Evolutionary conservation across 129 eudicot species (phyloP), one percentile per base, ranked within the genome.

Genomic region (Artemisia annua): DNA sequence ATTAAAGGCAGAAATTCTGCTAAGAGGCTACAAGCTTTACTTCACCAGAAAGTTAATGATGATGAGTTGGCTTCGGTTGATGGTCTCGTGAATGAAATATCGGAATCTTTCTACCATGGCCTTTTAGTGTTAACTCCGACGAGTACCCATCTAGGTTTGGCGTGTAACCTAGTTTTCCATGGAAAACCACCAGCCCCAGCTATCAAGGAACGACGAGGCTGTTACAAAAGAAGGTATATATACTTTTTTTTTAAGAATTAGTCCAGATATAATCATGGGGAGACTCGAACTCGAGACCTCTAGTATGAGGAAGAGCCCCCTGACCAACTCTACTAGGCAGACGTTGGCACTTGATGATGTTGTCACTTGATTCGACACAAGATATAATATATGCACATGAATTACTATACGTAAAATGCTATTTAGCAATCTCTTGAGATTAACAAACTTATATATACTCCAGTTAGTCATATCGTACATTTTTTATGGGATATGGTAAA

Each of bases 191-290:
- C 48, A 39, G 35, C 46, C 17, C 58, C 51, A 48, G 48, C 17
- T 19, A 11, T 10, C 0, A 85, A 75, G 69, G 78, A 72, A 5
- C 84, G 82, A 73, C 75, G 89, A 78, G 89, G 89, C 11, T 55
- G 82, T 73, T 79, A 85, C 80, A 79, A 76, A 48, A 85, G 86
- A 61, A 78, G 86, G 89, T 66, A 66, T 8, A 7, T 24, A 22
- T 28, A 43, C 15, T 28, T 48, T 48, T 46, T 46, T 4, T 17
- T n/a, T n/a, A n/a, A n/a, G n/a, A n/a, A n/a, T n/a, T n/a, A n/a
- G n/a, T n/a, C n/a, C n/a, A n/a, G n/a, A n/a, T n/a, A n/a, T n/a
- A n/a, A n/a, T n/a, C n/a, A n/a, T n/a, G n/a, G n/a, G n/a, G n/a
- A n/a, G n/a, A n/a, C n/a, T n/a, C n/a, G n/a, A n/a, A n/a, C n/a